A percentile compares a stretch with the other conserved stretches of the same genome.
These are phyloP conservation scores for Fusarium austroafricanum DNA, from an alignment of 2,329 filamentous ascomycete genomes.

Conservation along the genomic window DNA sequence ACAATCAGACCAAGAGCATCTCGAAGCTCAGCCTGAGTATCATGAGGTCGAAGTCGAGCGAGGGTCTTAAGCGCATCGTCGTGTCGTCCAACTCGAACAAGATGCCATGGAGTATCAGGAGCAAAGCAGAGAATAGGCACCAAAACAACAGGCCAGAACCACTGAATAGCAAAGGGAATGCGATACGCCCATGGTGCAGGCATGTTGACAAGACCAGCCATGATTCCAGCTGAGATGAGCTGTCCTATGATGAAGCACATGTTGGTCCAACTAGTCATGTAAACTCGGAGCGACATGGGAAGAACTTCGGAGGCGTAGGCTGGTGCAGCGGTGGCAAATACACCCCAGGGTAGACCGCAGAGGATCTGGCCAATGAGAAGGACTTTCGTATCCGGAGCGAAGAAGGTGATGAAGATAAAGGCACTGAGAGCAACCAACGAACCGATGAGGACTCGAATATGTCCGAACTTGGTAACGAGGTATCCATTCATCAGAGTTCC, in stretches of 20 bases:
- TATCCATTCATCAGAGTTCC: conserved; percentile 61
- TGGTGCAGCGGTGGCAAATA: conserved; percentile 58
- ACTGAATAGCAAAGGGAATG: conserved; percentile 62
- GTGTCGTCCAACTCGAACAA: conserved; percentile 51
- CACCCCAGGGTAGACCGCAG: conserved; percentile 60
- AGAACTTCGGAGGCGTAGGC: conserved; percentile 61
- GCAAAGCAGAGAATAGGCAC: conserved; percentile 55
- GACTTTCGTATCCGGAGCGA: conserved; percentile 53
- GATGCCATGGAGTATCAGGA: conserved; percentile 61
- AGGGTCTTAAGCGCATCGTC: conserved; percentile 52
- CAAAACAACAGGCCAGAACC: conserved; percentile 60
- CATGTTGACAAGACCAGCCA: conserved; percentile 45
- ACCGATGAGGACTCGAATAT: conserved; percentile 57
- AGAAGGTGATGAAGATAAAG: conserved; percentile 62
- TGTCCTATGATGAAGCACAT: conserved; percentile 62
- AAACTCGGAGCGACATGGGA: conserved; percentile 55
- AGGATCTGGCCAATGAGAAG: conserved; percentile 58
- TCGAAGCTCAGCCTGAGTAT: conserved; percentile 48
- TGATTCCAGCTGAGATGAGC: conserved; percentile 54
- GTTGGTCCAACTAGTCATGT: conserved; percentile 60
- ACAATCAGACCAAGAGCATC: conserved; percentile 55
- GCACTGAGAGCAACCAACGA: conserved; percentile 53
- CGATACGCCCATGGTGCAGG: conserved; percentile 58
- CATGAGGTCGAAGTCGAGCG: conserved; percentile 46
- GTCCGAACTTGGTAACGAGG: conserved; percentile 57